A percentile compares a stretch with the other conserved stretches of the same genome.
phyloP scores from a whole-genome alignment of 768 basidiomycete genomes.

The Strobilomyces dryophilus region DNA sequence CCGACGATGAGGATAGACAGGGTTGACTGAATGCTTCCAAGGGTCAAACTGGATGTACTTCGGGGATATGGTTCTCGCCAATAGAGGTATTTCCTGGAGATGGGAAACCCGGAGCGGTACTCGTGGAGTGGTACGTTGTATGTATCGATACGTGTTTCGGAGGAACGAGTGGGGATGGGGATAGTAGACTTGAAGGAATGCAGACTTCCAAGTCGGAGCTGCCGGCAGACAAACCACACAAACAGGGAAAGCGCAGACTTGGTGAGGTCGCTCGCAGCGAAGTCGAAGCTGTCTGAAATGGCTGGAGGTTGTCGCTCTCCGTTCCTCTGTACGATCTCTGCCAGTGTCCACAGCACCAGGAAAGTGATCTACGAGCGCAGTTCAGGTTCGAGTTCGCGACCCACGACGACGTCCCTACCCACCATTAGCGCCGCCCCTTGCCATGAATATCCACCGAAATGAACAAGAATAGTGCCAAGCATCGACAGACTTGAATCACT shows the following conservation, averaged over 20 bases:
- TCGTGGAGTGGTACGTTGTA: slow-evolving; percentile 9
- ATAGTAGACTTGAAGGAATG: no score
- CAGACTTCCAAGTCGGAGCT: background rate
- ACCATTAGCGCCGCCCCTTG: slow-evolving; percentile 5
- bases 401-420: background rate
- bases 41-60: background rate
- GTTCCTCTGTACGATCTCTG: slow-evolving; percentile 6
- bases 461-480: background rate
- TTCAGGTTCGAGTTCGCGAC: background rate
- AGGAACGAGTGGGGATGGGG: background rate
- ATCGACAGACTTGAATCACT: background rate
- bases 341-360: slow-evolving; percentile 13
- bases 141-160: slow-evolving; percentile 7
- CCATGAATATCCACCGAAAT: background rate
- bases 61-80: slow-evolving; percentile 4
- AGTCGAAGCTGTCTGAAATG: slow-evolving; percentile 10
- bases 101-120: slow-evolving; percentile 1
- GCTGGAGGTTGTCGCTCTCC: background rate
- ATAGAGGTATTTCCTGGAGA: background rate
- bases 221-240: slow-evolving; percentile 10
- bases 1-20: slow-evolving; percentile 14
- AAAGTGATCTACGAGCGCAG: slow-evolving; percentile 9
- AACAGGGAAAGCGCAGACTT: slow-evolving; percentile 18
- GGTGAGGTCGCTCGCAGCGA: slow-evolving; percentile 17
- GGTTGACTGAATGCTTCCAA: slow-evolving; percentile 12